Percentiles rank a stretch among this genome's conserved stretches.
Conservation (phyloP, 257 asterid species). For the Mentha longifolia region DNA sequence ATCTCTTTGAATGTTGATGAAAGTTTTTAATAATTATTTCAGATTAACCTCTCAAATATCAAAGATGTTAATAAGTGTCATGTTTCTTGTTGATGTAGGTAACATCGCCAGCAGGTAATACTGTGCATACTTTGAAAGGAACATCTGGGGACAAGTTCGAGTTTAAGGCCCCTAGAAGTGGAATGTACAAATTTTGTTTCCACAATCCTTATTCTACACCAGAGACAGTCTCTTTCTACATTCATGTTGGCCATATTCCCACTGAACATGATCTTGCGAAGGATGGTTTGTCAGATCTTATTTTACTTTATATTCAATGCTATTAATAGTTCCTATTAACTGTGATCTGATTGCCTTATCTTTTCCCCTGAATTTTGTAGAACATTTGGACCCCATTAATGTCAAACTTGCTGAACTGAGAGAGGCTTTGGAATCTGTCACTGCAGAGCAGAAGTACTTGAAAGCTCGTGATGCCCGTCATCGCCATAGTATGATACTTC, state of each 20-base stretch:
- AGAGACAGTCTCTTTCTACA: slow-evolving; percentile 94
- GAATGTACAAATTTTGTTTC: slow-evolving; percentile 98
- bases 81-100: slow-evolving; percentile 57
- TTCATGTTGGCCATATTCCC: slow-evolving; percentile 94
- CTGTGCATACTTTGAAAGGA: slow-evolving; percentile 78
- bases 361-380: slow-evolving; percentile 33
- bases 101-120: slow-evolving; percentile 74
- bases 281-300: slow-evolving; percentile 70
- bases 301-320: not conserved
- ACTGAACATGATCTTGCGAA: slow-evolving; percentile 90
- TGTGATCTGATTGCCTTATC: slow-evolving; percentile 12
- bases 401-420: slow-evolving; percentile 94
- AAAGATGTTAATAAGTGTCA: slow-evolving; percentile 15
- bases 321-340: not conserved
- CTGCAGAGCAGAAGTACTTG: slow-evolving; percentile 89
- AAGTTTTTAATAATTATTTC: slow-evolving; percentile 8
- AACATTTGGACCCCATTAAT: slow-evolving; percentile 93
- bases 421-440: slow-evolving; percentile 96
- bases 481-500: slow-evolving; percentile 76
- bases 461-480: slow-evolving; percentile 96
- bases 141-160: slow-evolving; percentile 94
- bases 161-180: slow-evolving; percentile 91
- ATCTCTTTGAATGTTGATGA: not conserved
- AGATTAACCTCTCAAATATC: slow-evolving; percentile 15
- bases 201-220: slow-evolving; percentile 88